A percentile compares a stretch with the other conserved stretches of the same genome.
Evolutionary conservation across 495 filamentous ascomycete genomes (phyloP).

Genomic region (Penicillium coprophilum): DNA sequence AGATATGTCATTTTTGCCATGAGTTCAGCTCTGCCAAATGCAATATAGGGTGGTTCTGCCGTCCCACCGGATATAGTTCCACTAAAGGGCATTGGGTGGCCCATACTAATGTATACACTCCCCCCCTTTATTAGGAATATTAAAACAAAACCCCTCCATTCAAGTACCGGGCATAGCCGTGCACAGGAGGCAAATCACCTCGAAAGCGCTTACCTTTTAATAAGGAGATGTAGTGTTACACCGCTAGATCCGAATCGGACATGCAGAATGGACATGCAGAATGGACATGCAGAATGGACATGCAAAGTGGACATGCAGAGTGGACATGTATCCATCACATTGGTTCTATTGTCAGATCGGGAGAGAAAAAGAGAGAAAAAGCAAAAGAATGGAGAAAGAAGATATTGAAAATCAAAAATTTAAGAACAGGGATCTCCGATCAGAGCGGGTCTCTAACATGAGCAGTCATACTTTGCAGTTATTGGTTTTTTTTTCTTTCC

Average conservation of each 20-base stretch:
- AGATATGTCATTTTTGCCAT: constrained; percentile 34
- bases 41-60: constrained; percentile 19
- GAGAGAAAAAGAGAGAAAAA: not conserved
- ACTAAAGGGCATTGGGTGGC: constrained; percentile 12
- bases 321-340: constrained; percentile 27
- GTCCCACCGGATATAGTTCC: constrained; percentile 25
- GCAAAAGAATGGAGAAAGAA: constrained; percentile 2
- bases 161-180: constrained; percentile 14
- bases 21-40: constrained; percentile 29
- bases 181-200: constrained; percentile 16
- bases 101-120: not conserved
- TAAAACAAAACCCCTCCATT: not conserved
- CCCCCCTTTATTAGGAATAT: not conserved
- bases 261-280: constrained; percentile 15
- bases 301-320: constrained; percentile 15
- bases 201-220: constrained; percentile 5
- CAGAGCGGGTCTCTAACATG: constrained; percentile 14
- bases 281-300: constrained; percentile 19
- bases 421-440: constrained; percentile 16
- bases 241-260: constrained; percentile 31
- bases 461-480: constrained; percentile 19
- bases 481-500: constrained; percentile 9
- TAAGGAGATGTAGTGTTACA: constrained; percentile 22
- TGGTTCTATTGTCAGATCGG: constrained; percentile 15
- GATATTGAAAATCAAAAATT: not conserved